Evolutionary conservation across 345 rosid species (phyloP), one percentile per base, ranked within the genome.

Genomic region (Lagerstroemia speciosa): DNA sequence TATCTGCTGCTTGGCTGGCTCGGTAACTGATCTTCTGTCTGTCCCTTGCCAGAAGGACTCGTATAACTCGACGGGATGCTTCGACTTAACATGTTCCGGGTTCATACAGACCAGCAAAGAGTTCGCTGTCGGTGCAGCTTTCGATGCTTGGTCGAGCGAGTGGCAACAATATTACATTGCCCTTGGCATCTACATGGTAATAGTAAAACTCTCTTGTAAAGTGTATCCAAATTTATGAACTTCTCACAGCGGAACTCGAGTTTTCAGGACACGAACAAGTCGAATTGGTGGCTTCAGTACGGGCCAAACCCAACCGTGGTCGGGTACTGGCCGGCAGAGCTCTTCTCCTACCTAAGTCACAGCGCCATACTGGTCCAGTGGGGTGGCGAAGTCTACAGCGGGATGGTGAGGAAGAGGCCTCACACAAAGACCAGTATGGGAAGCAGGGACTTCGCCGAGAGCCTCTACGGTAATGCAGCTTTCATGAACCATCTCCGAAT

Each of bases 351-450:
- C 69, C 73, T 85, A 24, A 65, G 45, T 0, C 80, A 61, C 22
- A 86, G 82, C 58, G 75, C 90, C 1, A 81, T 64, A 10, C 36
- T 79, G 24, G 86, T 84, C 14, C 72, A 81, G 41, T 84, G 87
- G 90, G 90, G 89, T 66, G 90, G 90, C 16, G 77, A 84, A 72
- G 90, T 84, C 52, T 65, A 76, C 43, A 86, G 89, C 68, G n/a
- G 48, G 29, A 71, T 69, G 71, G 79, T 86, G 74, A 57, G 2
- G 70, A 80, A 74, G 73, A 72, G 30, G 19, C 85, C 87, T 9
- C 87, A 86, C 72, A 88, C 89, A 0, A 76, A 8, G 75, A 84
- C 90, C 14, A 19, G 71, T 24, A 88, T 86, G 89, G 90, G 89
- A 20, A 84, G 87, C 70, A 83, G 89, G 46, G 0, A 41, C 7